Evolutionary conservation across 805 yeast species (phyloP).

Genomic region (Wickerhamiella allomyrinae): DNA sequence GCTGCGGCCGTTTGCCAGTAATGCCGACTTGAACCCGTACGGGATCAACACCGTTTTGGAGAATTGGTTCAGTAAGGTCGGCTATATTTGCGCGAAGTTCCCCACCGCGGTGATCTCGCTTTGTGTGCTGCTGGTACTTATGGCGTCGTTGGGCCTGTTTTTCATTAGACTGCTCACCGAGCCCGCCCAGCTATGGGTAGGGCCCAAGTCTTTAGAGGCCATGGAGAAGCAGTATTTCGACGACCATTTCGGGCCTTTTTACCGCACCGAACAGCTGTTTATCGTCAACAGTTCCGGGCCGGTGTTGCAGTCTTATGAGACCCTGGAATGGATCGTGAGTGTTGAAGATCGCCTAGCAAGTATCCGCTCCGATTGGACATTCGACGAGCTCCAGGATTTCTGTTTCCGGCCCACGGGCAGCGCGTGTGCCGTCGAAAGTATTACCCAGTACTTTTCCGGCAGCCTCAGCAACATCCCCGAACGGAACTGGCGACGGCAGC

Average conservation of each 20-base stretch:
- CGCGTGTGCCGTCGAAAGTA: slow-evolving; percentile 71
- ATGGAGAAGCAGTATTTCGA: slow-evolving; percentile 58
- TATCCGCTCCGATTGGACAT: slow-evolving; percentile 19
- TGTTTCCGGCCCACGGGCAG: slow-evolving; percentile 74
- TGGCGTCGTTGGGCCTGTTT: slow-evolving; percentile 39
- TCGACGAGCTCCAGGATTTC: slow-evolving; percentile 39
- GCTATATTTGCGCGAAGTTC: slow-evolving; percentile 43
- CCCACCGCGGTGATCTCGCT: slow-evolving; percentile 42
- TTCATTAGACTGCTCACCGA: slow-evolving; percentile 51
- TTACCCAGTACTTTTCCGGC: slow-evolving; percentile 77
- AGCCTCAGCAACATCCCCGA: slow-evolving; percentile 35
- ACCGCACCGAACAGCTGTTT: slow-evolving; percentile 72
- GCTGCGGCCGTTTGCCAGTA: slow-evolving; percentile 17
- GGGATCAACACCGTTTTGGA: slow-evolving; percentile 36
- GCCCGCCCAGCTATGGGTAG: slow-evolving; percentile 85
- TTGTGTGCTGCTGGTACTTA: slow-evolving; percentile 29
- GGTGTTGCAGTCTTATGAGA: slow-evolving; percentile 48
- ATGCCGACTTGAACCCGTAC: slow-evolving; percentile 26
- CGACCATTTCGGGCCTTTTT: slow-evolving; percentile 78
- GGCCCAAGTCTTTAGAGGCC: slow-evolving; percentile 56
- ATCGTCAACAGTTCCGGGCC: slow-evolving; percentile 55
- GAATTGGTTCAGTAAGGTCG: slow-evolving; percentile 35
- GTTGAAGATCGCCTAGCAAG: slow-evolving; percentile 44
- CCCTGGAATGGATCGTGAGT: slow-evolving; percentile 79
- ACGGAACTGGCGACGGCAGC: slow-evolving; percentile 38